A percentile compares a stretch with the other conserved stretches of the same genome.
Evolutionary conservation across 345 rosid genomes (phyloP).

Genomic region (Corchorus capsularis): DNA sequence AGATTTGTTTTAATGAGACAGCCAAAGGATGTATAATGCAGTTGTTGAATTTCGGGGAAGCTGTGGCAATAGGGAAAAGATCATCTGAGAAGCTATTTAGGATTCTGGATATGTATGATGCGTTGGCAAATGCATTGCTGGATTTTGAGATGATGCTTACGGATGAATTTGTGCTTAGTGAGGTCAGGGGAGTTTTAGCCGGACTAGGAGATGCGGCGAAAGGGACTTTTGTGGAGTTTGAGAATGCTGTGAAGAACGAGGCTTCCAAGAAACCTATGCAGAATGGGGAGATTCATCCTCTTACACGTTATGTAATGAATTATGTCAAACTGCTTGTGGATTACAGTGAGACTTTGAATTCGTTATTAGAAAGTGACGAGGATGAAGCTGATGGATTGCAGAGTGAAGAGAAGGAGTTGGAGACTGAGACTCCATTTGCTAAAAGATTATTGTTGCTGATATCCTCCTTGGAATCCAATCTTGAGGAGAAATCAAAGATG

Average conservation of each 20-base stretch:
- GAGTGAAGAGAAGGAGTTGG: slow-evolving; percentile 39
- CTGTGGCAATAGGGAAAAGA: slow-evolving; percentile 77
- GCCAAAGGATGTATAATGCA: slow-evolving; percentile 87
- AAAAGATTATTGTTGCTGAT: slow-evolving; percentile 62
- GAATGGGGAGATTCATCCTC: slow-evolving; percentile 93
- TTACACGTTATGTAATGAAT: slow-evolving; percentile 94
- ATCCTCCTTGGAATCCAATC: slow-evolving; percentile 69
- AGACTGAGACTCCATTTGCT: slow-evolving; percentile 52
- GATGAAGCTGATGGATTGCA: slow-evolving; percentile 39
- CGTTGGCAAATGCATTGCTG: slow-evolving; percentile 56
- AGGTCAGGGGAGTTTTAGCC: slow-evolving; percentile 68
- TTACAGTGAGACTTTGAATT: slow-evolving; percentile 65
- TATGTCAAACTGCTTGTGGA: slow-evolving; percentile 87
- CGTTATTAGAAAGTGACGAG: slow-evolving; percentile 56
- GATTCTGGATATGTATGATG: slow-evolving; percentile 95
- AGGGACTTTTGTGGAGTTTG: slow-evolving; percentile 90
- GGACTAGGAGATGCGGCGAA: slow-evolving; percentile 72
- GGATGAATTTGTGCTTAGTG: slow-evolving; percentile 53
- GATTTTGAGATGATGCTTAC: slow-evolving; percentile 62
- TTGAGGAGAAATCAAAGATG: slow-evolving; percentile 80
- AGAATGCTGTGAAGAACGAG: slow-evolving; percentile 77
- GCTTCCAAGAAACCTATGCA: slow-evolving; percentile 76
- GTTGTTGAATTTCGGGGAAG: slow-evolving; percentile 89
- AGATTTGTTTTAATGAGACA: slow-evolving; percentile 83
- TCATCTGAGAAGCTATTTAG: slow-evolving; percentile 93